A percentile compares a stretch with the other conserved stretches of the same genome.
Evolutionary conservation across 2,329 filamentous ascomycete species (phyloP).

Genomic region (Exophiala alcalophila): DNA sequence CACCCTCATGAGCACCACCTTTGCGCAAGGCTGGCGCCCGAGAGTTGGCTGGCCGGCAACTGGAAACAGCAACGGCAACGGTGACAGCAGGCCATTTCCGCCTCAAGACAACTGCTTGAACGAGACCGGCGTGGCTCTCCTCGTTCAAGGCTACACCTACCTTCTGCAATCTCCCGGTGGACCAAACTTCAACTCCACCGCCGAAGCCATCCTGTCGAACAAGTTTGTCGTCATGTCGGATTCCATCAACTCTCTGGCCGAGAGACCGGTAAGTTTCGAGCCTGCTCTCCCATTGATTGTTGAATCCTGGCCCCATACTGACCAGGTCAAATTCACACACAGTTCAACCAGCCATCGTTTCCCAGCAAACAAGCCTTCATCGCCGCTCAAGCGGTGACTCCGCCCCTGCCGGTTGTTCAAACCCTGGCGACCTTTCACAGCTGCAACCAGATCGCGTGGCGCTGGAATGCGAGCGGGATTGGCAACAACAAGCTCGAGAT

Average conservation of each 20-base stretch:
- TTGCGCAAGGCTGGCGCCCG: constrained; percentile 1
- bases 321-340: no score
- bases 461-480: constrained; percentile 23
- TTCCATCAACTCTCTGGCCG: constrained; percentile 24
- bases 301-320: no score
- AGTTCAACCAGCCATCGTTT: no score
- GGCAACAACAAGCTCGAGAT: constrained; percentile 16
- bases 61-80: not conserved
- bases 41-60: constrained; percentile 3
- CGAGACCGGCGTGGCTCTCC: constrained; percentile 5
- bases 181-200: constrained; percentile 21
- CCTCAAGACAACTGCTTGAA: constrained; percentile 11
- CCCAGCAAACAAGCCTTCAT: constrained; percentile 27
- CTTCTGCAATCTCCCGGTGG: constrained; percentile 21
- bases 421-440: constrained; percentile 22
- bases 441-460: constrained; percentile 27
- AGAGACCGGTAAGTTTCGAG: constrained; percentile 15
- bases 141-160: constrained; percentile 24
- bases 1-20: constrained; percentile 1
- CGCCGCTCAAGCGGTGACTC: constrained; percentile 14
- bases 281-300: not conserved
- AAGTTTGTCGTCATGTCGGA: constrained; percentile 22
- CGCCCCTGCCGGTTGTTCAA: constrained; percentile 16
- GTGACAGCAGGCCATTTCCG: not conserved
- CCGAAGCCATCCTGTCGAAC: constrained; percentile 22